Percentiles rank a stretch among this genome's conserved stretches.
Conservation (phyloP, 169 alveolate genomes). For the Cardiosporidium cionae region DNA sequence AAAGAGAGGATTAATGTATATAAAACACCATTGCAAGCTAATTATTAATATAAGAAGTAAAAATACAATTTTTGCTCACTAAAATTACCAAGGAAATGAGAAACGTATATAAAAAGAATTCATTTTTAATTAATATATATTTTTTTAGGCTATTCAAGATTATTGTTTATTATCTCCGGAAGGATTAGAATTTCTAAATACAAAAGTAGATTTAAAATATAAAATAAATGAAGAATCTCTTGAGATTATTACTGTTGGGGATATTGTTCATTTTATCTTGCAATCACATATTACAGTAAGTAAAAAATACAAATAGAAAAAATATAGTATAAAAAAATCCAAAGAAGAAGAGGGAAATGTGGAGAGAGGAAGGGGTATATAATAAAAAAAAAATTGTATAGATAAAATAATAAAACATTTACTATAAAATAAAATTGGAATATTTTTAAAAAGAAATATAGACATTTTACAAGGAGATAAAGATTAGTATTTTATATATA, state of each 20-base stretch:
- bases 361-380: not conserved
- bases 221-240: slow-evolving; percentile 49
- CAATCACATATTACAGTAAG: slow-evolving; percentile 60
- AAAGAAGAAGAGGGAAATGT: not conserved
- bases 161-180: slow-evolving; percentile 63
- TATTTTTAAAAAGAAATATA: not conserved
- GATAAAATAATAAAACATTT: not conserved
- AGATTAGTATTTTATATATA: not conserved
- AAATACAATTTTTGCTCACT: too few relatives aligned
- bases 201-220: slow-evolving; percentile 64
- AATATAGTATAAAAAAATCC: not conserved
- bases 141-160: slow-evolving; percentile 56
- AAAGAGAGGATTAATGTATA: too few relatives aligned
- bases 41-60: too few relatives aligned
- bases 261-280: slow-evolving; percentile 64
- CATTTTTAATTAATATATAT: not conserved
- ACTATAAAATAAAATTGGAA: not conserved
- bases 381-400: not conserved
- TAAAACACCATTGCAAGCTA: too few relatives aligned
- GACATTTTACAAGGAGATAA: not conserved
- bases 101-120: too few relatives aligned
- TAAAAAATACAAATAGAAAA: not conserved
- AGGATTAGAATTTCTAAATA: slow-evolving; percentile 58
- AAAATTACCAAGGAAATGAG: too few relatives aligned
- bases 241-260: slow-evolving; percentile 45